Evolutionary conservation across 345 rosid genomes (phyloP), one percentile per base, ranked within the genome.

Genomic region (Crucihimalaya himalaica): DNA sequence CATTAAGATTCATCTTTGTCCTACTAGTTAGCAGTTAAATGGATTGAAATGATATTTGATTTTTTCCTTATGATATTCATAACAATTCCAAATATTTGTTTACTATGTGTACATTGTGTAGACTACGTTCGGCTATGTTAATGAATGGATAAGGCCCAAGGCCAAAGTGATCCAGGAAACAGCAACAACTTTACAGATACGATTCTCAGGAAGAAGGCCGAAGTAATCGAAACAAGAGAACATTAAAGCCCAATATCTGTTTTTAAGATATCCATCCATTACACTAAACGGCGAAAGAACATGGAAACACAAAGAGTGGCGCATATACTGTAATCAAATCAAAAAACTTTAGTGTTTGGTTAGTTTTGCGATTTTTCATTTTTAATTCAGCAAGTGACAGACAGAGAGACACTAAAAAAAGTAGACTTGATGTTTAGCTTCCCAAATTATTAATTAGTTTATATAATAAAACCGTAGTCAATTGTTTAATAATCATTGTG

Each of bases 401-500:
- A 45, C 58, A 55, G 11, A 48, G 50, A 45, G 45, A 73, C 77
- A 64, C 15, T 63, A 20, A 40, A 19, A 40, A 27, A 28, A n/a
- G 39, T 64, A 64, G 71, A 73, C 23, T 16, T 45, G 77, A 64
- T 73, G 65, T 54, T 64, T 73, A 55, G 57, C 18, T 54, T 55
- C 65, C 65, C 63, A n/a, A 64, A 64, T 25, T 25, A 55, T 55
- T 25, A 63, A 43, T 31, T 32, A 42, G 8, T 43, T 43, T 71
- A 27, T 21, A 23, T 0, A 2, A 27, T 23, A 10, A 31, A 70
- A 21, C 3, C 18, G 3, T 46, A 16, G 19, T 32, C 58, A 56
- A 27, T 14, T 34, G 37, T 70, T 58, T 29, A 32, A 47, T 27
- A 60, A 19, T 52, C 18, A 62, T 62, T 39, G 9, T 63, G 21